Evolutionary conservation across 805 yeast species (phyloP).

Genomic region (Hanseniaspora taiwanica): DNA sequence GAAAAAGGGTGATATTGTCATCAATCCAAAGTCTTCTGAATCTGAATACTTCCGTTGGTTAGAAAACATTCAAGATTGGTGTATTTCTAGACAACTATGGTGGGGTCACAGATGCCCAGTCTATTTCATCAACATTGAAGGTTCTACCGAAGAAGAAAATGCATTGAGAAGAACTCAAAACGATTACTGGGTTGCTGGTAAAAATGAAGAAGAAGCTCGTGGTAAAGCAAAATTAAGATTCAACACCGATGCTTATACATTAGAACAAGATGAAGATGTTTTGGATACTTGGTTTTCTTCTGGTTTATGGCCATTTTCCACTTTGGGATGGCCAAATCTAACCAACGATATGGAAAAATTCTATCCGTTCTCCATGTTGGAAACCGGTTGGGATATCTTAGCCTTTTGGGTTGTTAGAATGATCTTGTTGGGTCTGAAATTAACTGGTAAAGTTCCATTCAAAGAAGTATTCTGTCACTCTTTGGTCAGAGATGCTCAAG

Average conservation of each 20-base stretch:
- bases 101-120: conserved; percentile 99
- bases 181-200: conserved; percentile 84
- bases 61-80: conserved; percentile 96
- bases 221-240: conserved; percentile 65
- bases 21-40: conserved; percentile 81
- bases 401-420: conserved; percentile 98
- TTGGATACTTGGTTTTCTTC: conserved; percentile 98
- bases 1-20: conserved; percentile 62
- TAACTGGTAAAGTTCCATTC: conserved; percentile 87
- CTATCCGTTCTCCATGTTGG: conserved; percentile 87
- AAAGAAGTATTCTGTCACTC: conserved; percentile 97
- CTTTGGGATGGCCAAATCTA: conserved; percentile 88
- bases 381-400: conserved; percentile 98
- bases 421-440: conserved; percentile 81
- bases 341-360: conserved; percentile 62
- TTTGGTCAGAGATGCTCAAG: conserved; percentile 96
- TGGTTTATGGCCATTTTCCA: conserved; percentile 95
- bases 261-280: conserved; percentile 95
- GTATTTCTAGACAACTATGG: conserved; percentile 90
- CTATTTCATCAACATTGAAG: conserved; percentile 74
- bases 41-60: conserved; percentile 92
- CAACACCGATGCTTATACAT: conserved; percentile 52
- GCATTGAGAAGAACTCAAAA: conserved; percentile 39
- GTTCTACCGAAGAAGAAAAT: conserved; percentile 39
- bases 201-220: conserved; percentile 70